Percentiles rank a stretch among this genome's conserved stretches.
phyloP scores from a whole-genome alignment of 2,329 filamentous ascomycete genomes.

The Colletotrichum salicis region DNA sequence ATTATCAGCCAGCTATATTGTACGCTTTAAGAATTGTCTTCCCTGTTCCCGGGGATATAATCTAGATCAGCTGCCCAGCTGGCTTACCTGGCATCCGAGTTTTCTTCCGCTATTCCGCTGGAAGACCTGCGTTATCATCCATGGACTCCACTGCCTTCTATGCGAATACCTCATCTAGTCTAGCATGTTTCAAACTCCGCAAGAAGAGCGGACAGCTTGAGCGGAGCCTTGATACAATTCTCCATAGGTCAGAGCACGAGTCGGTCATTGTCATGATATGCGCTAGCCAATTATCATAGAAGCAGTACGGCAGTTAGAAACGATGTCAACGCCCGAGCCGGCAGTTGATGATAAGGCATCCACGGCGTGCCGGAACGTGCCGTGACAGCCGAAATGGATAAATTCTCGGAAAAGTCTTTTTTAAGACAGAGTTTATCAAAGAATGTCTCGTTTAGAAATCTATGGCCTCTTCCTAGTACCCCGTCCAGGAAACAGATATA shows the following conservation, averaged over 20 bases:
- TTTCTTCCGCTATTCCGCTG: not conserved
- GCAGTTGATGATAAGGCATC: not conserved
- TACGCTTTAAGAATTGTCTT: too few relatives aligned
- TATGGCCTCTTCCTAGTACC: too few relatives aligned
- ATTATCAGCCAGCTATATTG: too few relatives aligned
- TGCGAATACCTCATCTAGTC: not conserved
- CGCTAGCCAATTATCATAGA: not conserved
- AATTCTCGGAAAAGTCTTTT: too few relatives aligned
- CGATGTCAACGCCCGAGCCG: not conserved
- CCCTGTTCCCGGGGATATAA: not conserved
- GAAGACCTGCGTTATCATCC: not conserved
- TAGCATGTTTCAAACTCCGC: not conserved
- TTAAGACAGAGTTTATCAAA: too few relatives aligned
- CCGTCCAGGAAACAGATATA: too few relatives aligned
- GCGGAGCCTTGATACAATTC: not conserved
- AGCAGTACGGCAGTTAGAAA: not conserved
- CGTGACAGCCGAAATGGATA: too few relatives aligned
- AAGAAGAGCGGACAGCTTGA: not conserved
- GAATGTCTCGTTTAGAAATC: too few relatives aligned
- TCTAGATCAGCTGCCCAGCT: not conserved
- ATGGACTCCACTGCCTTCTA: not conserved
- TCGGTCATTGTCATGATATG: not conserved
- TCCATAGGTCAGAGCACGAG: not conserved
- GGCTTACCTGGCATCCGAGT: not conserved
- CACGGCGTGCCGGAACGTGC: too few relatives aligned